A percentile compares a stretch with the other conserved stretches of the same genome.
These are phyloP conservation scores for Exutisphaerella laricina DNA, from an alignment of 2,329 filamentous ascomycete species.

Conservation along the genomic window DNA sequence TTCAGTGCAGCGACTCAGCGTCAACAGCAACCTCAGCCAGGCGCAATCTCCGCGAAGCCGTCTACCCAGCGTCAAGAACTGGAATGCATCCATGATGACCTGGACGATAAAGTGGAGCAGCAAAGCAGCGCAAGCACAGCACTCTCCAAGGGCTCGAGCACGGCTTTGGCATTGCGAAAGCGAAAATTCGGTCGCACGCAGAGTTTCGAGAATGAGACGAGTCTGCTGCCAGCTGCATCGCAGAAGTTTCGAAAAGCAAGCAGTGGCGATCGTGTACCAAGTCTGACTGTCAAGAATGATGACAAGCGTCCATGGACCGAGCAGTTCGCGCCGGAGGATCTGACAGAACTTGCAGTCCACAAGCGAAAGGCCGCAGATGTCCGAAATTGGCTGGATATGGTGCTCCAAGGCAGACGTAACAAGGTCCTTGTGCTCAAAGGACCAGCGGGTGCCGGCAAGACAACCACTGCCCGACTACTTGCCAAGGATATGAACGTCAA, in stretches of 20 bases:
- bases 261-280: conserved; percentile 32
- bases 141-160: conserved; percentile 31
- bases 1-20: conserved; percentile 43
- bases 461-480: conserved; percentile 73
- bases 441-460: conserved; percentile 87
- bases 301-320: conserved; percentile 81
- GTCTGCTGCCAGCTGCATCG: conserved; percentile 25
- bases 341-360: conserved; percentile 87
- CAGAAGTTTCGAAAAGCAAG: conserved; percentile 43
- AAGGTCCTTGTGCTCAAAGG: conserved; percentile 66
- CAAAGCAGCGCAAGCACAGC: conserved; percentile 12
- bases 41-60: conserved; percentile 39
- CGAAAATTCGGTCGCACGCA: conserved; percentile 27
- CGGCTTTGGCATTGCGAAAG: conserved; percentile 32
- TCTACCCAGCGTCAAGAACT: conserved; percentile 22
- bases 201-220: conserved; percentile 14
- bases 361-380: conserved; percentile 92
- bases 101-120: conserved; percentile 25
- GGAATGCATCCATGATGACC: conserved; percentile 32
- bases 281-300: conserved; percentile 33
- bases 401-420: conserved; percentile 52
- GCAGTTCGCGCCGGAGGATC: conserved; percentile 65
- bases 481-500: conserved; percentile 71
- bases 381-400: conserved; percentile 71
- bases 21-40: conserved; percentile 34